Evolutionary conservation across 2,329 filamentous ascomycete species (phyloP).

Genomic region (Aspergillus awamori): DNA sequence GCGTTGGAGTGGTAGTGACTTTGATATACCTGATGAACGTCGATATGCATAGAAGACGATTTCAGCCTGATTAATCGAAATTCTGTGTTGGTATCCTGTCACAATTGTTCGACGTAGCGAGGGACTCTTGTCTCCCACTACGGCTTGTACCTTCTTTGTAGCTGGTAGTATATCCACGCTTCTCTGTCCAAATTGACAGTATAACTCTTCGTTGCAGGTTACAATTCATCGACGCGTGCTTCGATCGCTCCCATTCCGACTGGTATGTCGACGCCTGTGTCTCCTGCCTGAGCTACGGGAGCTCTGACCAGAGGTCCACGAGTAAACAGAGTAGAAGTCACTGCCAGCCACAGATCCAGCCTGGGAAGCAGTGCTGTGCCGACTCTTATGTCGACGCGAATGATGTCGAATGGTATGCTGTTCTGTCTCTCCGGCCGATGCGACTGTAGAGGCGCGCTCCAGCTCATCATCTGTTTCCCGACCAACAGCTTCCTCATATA

Average conservation of each 20-base stretch:
- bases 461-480: background rate
- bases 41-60: too few species aligned
- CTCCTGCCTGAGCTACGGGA: background rate
- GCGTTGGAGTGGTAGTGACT: constrained; percentile 7
- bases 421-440: background rate
- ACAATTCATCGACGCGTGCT: too few species aligned
- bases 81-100: too few species aligned
- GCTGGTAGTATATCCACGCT: too few species aligned
- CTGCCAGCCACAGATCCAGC: background rate
- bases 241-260: background rate
- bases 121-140: too few species aligned
- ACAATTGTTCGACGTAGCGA: too few species aligned
- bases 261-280: background rate
- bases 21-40: too few species aligned
- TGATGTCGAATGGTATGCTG: background rate
- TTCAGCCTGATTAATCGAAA: too few species aligned
- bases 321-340: background rate
- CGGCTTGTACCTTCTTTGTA: too few species aligned
- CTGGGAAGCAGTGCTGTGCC: background rate
- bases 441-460: background rate
- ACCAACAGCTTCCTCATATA: background rate
- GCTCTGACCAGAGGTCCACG: background rate
- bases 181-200: too few species aligned
- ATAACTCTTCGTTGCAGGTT: too few species aligned
- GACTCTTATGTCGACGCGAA: background rate